These are phyloP conservation scores for Podospora australis DNA, from an alignment of 495 filamentous ascomycete genomes.

Conservation along the genomic window DNA sequence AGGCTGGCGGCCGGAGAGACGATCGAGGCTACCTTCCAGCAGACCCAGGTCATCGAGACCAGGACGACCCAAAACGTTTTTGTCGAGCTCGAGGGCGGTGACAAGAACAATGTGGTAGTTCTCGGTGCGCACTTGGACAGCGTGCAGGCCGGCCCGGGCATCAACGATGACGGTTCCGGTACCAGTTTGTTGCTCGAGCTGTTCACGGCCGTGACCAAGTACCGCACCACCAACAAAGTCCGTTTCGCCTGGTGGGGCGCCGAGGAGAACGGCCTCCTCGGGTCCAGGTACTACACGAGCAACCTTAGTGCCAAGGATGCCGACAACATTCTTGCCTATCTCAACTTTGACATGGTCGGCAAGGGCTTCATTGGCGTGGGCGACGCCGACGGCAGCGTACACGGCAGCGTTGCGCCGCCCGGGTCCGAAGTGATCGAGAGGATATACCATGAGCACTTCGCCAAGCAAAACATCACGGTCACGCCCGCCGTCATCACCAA, in stretches of 20 bases:
- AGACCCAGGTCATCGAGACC: slow-evolving; percentile 33
- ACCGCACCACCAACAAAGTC: slow-evolving; percentile 31
- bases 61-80: slow-evolving; percentile 35
- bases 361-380: slow-evolving; percentile 37
- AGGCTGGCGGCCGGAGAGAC: slow-evolving; percentile 25
- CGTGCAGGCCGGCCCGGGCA: slow-evolving; percentile 39
- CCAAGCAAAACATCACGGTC: slow-evolving; percentile 24
- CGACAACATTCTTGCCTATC: slow-evolving; percentile 35
- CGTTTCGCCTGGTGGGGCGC: slow-evolving; percentile 44
- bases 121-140: slow-evolving; percentile 41
- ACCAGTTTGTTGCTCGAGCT: slow-evolving; percentile 37
- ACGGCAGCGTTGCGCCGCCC: slow-evolving; percentile 25
- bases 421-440: slow-evolving; percentile 36
- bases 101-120: slow-evolving; percentile 32
- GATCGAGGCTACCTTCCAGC: slow-evolving; percentile 29
- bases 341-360: slow-evolving; percentile 43
- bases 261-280: slow-evolving; percentile 38
- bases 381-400: slow-evolving; percentile 33
- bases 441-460: slow-evolving; percentile 30
- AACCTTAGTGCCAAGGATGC: slow-evolving; percentile 27
- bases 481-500: slow-evolving; percentile 33
- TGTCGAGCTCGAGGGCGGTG: slow-evolving; percentile 32
- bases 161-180: slow-evolving; percentile 27
- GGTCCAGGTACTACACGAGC: slow-evolving; percentile 34
- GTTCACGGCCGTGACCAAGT: slow-evolving; percentile 23